Evolutionary conservation across 805 yeast genomes (phyloP).

Genomic region (Vanderwaltozyma yarrowii): DNA sequence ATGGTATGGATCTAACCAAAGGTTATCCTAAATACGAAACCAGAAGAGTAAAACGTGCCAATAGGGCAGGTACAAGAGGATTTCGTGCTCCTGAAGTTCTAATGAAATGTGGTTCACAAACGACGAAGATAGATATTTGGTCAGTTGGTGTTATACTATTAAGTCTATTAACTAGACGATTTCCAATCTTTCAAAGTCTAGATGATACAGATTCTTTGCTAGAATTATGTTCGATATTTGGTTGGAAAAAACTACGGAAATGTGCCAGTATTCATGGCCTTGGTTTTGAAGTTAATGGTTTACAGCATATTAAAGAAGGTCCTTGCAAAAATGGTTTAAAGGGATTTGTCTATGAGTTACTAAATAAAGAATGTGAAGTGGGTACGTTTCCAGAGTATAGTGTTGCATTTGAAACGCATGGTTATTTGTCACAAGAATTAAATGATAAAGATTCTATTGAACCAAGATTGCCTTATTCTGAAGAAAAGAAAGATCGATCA

Average conservation of each 20-base stretch:
- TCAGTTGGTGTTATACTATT: constrained; percentile 83
- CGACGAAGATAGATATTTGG: constrained; percentile 81
- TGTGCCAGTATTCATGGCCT: constrained; percentile 84
- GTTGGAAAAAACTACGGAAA: constrained; percentile 56
- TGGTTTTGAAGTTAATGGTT: constrained; percentile 61
- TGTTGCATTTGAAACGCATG: constrained; percentile 56
- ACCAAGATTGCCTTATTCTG: constrained; percentile 14
- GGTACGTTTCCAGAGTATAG: constrained; percentile 62
- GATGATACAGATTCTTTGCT: constrained; percentile 89
- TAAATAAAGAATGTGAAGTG: constrained; percentile 31
- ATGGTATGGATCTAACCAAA: constrained; percentile 33
- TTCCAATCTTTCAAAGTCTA: constrained; percentile 88
- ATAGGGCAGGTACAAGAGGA: constrained; percentile 94
- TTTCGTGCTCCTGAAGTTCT: constrained; percentile 91
- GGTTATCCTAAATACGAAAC: constrained; percentile 84
- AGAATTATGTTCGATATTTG: constrained; percentile 76
- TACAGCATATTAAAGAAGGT: constrained; percentile 34
- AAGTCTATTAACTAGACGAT: constrained; percentile 66
- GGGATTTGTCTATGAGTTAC: constrained; percentile 22
- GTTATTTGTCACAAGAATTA: constrained; percentile 32
- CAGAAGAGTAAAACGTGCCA: constrained; percentile 84
- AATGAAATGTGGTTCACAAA: constrained; percentile 75
- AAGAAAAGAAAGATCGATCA: constrained; percentile 6
- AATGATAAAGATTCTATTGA: constrained; percentile 28
- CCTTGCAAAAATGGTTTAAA: constrained; percentile 28